These are phyloP conservation scores for Phaeosphaeria sp. DNA, from an alignment of 2,329 filamentous ascomycete species.

Conservation along the genomic window DNA sequence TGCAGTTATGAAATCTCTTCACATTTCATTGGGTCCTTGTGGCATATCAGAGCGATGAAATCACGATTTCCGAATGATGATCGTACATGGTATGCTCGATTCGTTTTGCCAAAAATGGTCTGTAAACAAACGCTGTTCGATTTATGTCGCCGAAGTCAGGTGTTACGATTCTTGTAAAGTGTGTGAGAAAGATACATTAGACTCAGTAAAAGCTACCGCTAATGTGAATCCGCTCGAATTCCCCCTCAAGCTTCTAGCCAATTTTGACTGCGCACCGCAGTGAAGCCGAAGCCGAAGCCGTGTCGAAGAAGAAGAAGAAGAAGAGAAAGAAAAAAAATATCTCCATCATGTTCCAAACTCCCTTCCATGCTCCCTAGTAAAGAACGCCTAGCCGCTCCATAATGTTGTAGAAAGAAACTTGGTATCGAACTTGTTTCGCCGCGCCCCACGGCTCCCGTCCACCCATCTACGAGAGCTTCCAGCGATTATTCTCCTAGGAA, in stretches of 20 bases:
- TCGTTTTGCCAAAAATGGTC: no score
- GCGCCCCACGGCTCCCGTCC: neutral
- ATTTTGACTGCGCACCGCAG: neutral
- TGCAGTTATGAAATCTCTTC: no score
- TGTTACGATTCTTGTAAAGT: neutral
- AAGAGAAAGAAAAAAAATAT: no score
- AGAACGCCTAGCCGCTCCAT: slow-evolving; percentile 10
- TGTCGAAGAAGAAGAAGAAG: neutral
- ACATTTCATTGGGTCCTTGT: no score
- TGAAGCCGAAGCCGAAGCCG: neutral
- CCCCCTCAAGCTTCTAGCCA: neutral
- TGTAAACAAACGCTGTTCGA: no score
- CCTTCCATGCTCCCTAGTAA: slow-evolving; percentile 11
- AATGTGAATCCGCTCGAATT: neutral
- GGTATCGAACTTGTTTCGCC: slow-evolving; percentile 4
- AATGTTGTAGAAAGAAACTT: slow-evolving; percentile 4
- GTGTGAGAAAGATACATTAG: neutral
- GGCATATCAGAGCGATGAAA: no score
- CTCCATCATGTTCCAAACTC: slow-evolving; percentile 6
- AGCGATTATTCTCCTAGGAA: slow-evolving; percentile 27
- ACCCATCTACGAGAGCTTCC: no score
- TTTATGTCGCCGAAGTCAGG: neutral
- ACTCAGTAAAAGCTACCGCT: neutral
- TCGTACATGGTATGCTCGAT: no score
- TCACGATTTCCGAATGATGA: no score